Evolutionary conservation across 768 basidiomycete genomes (phyloP).

Genomic region (Mycena alexandri): DNA sequence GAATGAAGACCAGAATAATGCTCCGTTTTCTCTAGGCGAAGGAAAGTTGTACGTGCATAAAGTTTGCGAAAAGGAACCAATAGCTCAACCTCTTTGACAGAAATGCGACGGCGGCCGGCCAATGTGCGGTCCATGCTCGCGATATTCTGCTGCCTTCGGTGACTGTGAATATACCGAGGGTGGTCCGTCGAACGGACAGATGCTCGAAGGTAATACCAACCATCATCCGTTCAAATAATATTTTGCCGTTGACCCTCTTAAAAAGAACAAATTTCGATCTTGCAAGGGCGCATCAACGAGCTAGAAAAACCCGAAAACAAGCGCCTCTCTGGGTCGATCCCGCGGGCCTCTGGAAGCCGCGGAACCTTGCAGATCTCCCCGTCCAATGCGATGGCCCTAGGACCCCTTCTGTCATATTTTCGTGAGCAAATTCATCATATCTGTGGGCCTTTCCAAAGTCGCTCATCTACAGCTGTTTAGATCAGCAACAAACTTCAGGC

Average conservation of each 20-base stretch:
- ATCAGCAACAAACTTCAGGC: slow-evolving; percentile 24
- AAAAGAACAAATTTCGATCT: slow-evolving; percentile 50
- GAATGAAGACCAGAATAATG: too few species aligned
- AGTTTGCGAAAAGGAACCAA: too few species aligned
- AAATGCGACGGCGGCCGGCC: slow-evolving; percentile 39
- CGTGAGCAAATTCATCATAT: neutral
- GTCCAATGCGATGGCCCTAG: slow-evolving; percentile 23
- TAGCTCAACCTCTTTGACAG: neutral
- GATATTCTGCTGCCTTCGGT: slow-evolving; percentile 26
- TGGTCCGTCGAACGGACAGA: slow-evolving; percentile 29
- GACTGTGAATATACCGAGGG: slow-evolving; percentile 38
- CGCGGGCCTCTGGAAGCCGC: slow-evolving; percentile 11
- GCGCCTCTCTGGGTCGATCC: neutral
- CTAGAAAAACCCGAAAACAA: slow-evolving; percentile 46
- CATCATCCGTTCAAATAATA: neutral
- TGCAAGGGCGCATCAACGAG: slow-evolving; percentile 54
- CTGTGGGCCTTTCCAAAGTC: too few species aligned
- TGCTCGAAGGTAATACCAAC: slow-evolving; percentile 22
- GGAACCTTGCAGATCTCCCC: slow-evolving; percentile 4
- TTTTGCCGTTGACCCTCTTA: neutral
- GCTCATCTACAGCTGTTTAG: neutral
- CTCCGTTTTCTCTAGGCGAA: too few species aligned
- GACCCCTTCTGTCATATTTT: slow-evolving; percentile 29
- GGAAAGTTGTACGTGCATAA: too few species aligned
- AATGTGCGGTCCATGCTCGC: slow-evolving; percentile 33